A percentile compares a stretch with the other conserved stretches of the same genome.
Evolutionary conservation across 805 yeast species (phyloP).

Genomic region (Pichia kluyveri): DNA sequence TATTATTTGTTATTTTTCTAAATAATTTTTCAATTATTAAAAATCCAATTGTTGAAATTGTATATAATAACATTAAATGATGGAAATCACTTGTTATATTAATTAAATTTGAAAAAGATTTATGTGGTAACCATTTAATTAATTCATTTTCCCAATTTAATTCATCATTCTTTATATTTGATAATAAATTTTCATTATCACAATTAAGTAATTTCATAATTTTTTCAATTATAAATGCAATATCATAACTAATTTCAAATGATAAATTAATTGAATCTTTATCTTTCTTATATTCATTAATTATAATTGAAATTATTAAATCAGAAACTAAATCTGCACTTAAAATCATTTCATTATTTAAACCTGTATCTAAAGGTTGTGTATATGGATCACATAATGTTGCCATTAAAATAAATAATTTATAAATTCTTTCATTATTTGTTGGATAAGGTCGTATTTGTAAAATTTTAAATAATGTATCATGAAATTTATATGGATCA

Average conservation of each 20-base stretch:
- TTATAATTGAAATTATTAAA: conserved; percentile 36
- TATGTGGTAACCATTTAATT: conserved; percentile 30
- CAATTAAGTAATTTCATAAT: conserved; percentile 31
- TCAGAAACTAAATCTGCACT: conserved; percentile 51
- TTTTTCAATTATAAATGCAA: conserved; percentile 29
- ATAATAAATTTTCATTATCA: conserved; percentile 32
- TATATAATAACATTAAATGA: conserved; percentile 36
- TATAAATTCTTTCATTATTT: conserved; percentile 11
- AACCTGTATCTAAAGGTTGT: conserved; percentile 56
- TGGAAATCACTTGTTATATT: conserved; percentile 23
- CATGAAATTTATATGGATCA: conserved; percentile 23
- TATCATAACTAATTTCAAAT: conserved; percentile 25
- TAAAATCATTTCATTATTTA: conserved; percentile 34
- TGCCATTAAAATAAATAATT: conserved; percentile 24
- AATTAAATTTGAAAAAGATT: conserved; percentile 15
- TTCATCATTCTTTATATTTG: conserved; percentile 33
- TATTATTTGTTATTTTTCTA: conserved; percentile 13
- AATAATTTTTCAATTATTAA: conserved; percentile 37
- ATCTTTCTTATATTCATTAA: conserved; percentile 14
- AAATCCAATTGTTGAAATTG: conserved; percentile 34
- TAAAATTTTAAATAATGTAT: conserved; percentile 21
- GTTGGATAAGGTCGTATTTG: conserved; percentile 15
- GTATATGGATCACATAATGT: conserved; percentile 53
- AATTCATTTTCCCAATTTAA: conserved; percentile 26
- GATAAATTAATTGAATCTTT: conserved; percentile 20